Base-by-base conservation (phyloP, 2,329 filamentous ascomycete genomes). In the Arthroderma sp. region DNA sequence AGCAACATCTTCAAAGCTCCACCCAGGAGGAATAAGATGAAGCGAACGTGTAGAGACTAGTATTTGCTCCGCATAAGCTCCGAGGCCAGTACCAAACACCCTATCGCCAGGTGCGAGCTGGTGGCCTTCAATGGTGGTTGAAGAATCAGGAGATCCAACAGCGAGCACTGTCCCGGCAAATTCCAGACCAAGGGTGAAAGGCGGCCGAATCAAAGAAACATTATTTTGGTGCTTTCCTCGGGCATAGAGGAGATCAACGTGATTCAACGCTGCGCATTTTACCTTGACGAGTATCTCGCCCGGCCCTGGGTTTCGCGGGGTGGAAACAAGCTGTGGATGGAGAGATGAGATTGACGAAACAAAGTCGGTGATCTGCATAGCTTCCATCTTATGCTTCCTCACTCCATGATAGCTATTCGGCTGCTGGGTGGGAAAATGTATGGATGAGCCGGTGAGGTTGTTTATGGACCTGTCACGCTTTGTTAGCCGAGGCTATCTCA, bases 211-310 rank as follows among this genome's bases (percentile, higher is more conserved):
- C 44, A 75, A 68, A n/a, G 65, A 66, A 29, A 62, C 65, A 54
- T 78, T 78, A 55, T 79, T 80, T 53, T 80, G 75, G 52, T 80
- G 76, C 50, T 71, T 68, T 5, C 75, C 76, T 53, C 67, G 66
- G 2, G 71, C 72, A 54, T 79, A 78, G 39, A 80, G 67, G 6
- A 75, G 68, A 53, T 80, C 77, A 40, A 78, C 74, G 53, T 77
- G 77, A 44, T 78, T 78, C 22, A 77, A 63, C 3, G 74, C 73
- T 44, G 71, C 71, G 47, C 75, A 74, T 1, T 70, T 70, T 42
- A 78, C 68, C 44, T 62, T 63, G 34, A 77, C 58, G 11, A 74
- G 51, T 31, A 68, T 61, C 47, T 69, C 57, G 29, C 58, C 53
- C 6, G 57, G 47, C 30, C 60, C 57, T 3, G 61, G 53, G 10